Evolutionary conservation across 768 basidiomycete species (phyloP).

Genomic region (Clitopilus hobsonii): DNA sequence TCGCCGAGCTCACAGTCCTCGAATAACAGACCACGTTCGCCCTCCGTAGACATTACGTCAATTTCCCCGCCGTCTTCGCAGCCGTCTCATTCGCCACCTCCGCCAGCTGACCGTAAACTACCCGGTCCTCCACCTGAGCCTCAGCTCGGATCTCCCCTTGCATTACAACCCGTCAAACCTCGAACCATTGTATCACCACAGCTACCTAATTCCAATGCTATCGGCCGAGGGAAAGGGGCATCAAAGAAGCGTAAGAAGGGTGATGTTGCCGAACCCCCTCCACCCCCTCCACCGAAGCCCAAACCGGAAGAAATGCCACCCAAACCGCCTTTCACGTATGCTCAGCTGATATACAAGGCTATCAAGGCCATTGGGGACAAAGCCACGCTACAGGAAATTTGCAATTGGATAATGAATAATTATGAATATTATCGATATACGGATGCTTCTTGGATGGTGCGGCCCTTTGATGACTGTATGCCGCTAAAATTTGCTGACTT

Average conservation of each 20-base stretch:
- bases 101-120: constrained; percentile 43
- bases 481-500: constrained; percentile 9
- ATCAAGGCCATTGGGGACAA: constrained; percentile 79
- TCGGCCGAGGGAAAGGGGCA: constrained; percentile 40
- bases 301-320: constrained; percentile 78
- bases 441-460: constrained; percentile 89
- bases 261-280: constrained; percentile 33
- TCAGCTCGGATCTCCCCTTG: constrained; percentile 31
- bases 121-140: constrained; percentile 38
- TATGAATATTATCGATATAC: constrained; percentile 90
- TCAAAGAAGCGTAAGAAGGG: constrained; percentile 75
- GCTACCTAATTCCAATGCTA: constrained; percentile 61
- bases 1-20: constrained; percentile 78
- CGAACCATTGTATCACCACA: constrained; percentile 33
- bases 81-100: constrained; percentile 71
- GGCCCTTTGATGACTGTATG: constrained; percentile 18
- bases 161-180: constrained; percentile 32
- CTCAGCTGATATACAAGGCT: constrained; percentile 86
- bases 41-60: constrained; percentile 78
- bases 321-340: constrained; percentile 88
- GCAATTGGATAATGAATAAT: constrained; percentile 84
- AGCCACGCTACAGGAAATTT: constrained; percentile 89
- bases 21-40: constrained; percentile 62
- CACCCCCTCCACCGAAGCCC: constrained; percentile 32
- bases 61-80: constrained; percentile 80